A percentile compares a stretch with the other conserved stretches of the same genome.
Conservation (phyloP, 1,139 yeast genomes). For the Kazachstania sp. region DNA sequence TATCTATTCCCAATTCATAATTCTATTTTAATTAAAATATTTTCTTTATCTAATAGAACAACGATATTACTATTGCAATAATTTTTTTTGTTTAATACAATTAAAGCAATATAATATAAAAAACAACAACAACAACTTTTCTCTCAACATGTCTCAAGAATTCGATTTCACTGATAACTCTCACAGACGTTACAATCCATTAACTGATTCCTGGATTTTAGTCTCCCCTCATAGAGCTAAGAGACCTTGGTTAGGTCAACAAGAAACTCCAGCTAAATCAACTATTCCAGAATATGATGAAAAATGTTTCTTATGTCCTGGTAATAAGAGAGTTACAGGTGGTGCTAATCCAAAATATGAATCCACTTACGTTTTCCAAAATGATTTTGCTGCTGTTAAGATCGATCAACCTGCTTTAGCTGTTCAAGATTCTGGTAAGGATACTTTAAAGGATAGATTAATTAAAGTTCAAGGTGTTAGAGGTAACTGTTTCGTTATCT, state of each 20-base stretch:
- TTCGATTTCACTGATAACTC: conserved; percentile 50
- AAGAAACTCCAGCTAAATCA: conserved; percentile 43
- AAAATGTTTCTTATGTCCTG: conserved; percentile 67
- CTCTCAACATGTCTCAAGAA: conserved; percentile 14
- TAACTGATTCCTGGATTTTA: conserved; percentile 53
- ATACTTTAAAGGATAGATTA: conserved; percentile 36
- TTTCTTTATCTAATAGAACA: too few species aligned
- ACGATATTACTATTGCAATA: too few species aligned
- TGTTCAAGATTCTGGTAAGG: conserved; percentile 16
- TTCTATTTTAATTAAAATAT: too few species aligned
- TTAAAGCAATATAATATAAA: too few species aligned
- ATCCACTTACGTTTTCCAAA: conserved; percentile 51
- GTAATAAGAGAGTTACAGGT: conserved; percentile 61
- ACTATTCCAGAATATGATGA: conserved; percentile 51
- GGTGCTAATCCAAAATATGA: conserved; percentile 50
- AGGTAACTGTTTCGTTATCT: conserved; percentile 65
- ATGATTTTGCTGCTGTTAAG: conserved; percentile 67
- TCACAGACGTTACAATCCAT: conserved; percentile 63
- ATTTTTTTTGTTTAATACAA: too few species aligned
- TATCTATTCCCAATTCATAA: too few species aligned
- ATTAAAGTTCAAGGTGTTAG: conserved; percentile 52
- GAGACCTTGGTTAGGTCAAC: conserved; percentile 77
- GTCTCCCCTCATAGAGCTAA: conserved; percentile 74
- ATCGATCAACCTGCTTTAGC: conserved; percentile 45
- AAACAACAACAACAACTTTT: too few species aligned